phyloP scores from a whole-genome alignment of 768 basidiomycete species.

The Tylopilus felleus region DNA sequence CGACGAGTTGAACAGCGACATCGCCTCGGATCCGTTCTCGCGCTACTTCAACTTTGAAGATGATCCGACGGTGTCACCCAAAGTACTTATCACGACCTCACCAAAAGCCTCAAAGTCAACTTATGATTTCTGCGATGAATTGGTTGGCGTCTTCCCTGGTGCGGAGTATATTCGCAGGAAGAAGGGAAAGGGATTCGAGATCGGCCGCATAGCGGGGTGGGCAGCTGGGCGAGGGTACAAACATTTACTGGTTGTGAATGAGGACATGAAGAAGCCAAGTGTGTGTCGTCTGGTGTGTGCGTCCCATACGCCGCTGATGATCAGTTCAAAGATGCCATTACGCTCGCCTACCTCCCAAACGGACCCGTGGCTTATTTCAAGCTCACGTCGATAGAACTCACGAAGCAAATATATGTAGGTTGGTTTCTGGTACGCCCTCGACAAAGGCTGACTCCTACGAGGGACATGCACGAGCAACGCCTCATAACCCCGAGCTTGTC shows the following conservation, averaged over 20 bases:
- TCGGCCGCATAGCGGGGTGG: conserved; percentile 92
- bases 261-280: conserved; percentile 94
- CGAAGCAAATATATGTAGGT: conserved; percentile 80
- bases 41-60: conserved; percentile 68
- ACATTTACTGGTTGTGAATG: conserved; percentile 90
- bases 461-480: conserved; percentile 91
- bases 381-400: conserved; percentile 81
- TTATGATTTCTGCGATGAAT: conserved; percentile 90
- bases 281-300: conserved; percentile 30
- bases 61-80: conserved; percentile 73
- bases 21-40: conserved; percentile 73
- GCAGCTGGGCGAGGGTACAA: conserved; percentile 85
- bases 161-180: conserved; percentile 85
- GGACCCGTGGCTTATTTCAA: conserved; percentile 97
- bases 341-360: conserved; percentile 82
- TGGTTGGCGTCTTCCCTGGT: conserved; percentile 86
- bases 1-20: conserved; percentile 63
- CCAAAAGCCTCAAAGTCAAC: conserved; percentile 84
- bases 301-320: conserved; percentile 5
- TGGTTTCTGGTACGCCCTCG: not conserved
- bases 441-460: conserved; percentile 29
- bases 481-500: conserved; percentile 93
- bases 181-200: conserved; percentile 86
- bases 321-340: conserved; percentile 73
- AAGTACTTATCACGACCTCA: conserved; percentile 88